Evolutionary conservation across 495 filamentous ascomycete species (phyloP).

Genomic region (Tuber borchii): DNA sequence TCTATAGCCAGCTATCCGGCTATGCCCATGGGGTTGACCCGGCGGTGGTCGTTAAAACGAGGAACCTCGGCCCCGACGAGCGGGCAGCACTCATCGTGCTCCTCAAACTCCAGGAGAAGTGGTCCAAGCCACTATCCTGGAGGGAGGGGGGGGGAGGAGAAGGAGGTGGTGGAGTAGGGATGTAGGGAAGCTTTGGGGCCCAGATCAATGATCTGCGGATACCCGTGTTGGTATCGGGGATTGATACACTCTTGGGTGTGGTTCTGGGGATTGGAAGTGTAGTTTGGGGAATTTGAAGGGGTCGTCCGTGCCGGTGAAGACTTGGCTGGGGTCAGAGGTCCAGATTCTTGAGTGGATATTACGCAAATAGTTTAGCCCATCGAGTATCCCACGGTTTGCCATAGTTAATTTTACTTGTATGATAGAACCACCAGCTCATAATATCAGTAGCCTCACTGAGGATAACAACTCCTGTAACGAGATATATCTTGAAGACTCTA

Average conservation of each 20-base stretch:
- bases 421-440: not conserved
- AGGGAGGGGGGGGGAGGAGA: too few species aligned
- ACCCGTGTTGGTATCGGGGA: too few species aligned
- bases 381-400: not conserved
- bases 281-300: not conserved
- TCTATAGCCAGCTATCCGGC: too few species aligned
- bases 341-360: not conserved
- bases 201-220: too few species aligned
- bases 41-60: too few species aligned
- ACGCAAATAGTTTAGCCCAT: not conserved
- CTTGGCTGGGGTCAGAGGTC: not conserved
- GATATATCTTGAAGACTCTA: not conserved
- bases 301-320: not conserved
- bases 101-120: too few species aligned
- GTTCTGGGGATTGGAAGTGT: not conserved
- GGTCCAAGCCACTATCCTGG: too few species aligned
- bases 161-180: too few species aligned
- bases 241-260: not conserved
- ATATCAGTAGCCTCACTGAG: not conserved
- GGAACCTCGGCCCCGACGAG: too few species aligned
- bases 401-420: not conserved
- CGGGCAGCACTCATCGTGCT: too few species aligned
- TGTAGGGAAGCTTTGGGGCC: too few species aligned
- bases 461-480: not conserved
- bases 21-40: too few species aligned